These are phyloP conservation scores for Cornus kousa DNA, from an alignment of 148 eudicot species.

Conservation along the genomic window DNA sequence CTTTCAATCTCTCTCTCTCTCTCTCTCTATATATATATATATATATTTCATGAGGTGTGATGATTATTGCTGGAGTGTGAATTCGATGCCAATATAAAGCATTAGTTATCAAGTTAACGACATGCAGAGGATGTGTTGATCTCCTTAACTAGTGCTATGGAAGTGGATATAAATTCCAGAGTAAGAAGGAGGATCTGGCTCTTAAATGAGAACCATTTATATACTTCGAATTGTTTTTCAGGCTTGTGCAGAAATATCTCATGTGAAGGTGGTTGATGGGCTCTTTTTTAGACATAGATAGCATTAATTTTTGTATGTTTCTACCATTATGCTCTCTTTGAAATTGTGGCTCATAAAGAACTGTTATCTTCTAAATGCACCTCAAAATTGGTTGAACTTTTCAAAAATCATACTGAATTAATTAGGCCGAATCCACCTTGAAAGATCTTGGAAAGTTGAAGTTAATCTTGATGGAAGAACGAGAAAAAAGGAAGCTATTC, in stretches of 20 bases:
- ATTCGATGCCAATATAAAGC: too few species aligned
- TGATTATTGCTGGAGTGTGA: too few species aligned
- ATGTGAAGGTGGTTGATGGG: background rate
- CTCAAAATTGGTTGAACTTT: too few species aligned
- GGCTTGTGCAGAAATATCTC: too few species aligned
- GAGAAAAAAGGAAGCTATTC: background rate
- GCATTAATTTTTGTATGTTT: background rate
- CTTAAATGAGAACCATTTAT: background rate
- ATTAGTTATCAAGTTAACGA: too few species aligned
- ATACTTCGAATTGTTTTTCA: background rate
- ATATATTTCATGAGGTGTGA: background rate
- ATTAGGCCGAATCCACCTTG: too few species aligned
- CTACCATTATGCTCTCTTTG: too few species aligned
- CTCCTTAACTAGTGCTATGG: background rate
- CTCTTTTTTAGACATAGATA: background rate
- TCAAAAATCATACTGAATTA: too few species aligned
- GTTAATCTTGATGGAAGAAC: background rate
- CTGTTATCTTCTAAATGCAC: background rate
- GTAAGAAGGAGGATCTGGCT: too few species aligned
- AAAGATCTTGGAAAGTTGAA: too few species aligned
- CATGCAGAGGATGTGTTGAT: background rate
- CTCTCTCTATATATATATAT: too few species aligned
- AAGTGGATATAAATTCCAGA: slow-evolving; percentile 2
- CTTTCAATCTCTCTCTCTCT: too few species aligned
- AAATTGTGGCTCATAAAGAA: background rate